Evolutionary conservation across 2,329 filamentous ascomycete species (phyloP).

Genomic region (Verruconis gallopava): DNA sequence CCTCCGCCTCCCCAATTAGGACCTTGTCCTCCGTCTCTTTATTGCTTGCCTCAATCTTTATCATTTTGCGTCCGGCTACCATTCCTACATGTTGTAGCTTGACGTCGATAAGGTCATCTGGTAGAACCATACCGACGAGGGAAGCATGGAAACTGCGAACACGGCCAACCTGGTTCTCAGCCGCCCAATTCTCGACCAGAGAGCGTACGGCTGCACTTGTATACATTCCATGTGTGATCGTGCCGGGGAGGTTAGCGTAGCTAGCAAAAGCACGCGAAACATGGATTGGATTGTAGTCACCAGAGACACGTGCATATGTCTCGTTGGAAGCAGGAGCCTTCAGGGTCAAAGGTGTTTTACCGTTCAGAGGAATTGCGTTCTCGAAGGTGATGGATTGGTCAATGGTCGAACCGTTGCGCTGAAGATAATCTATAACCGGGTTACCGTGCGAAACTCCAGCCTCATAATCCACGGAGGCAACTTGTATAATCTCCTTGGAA

Average conservation of each 20-base stretch:
- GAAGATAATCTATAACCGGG: conserved; percentile 89
- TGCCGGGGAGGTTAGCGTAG: conserved; percentile 90
- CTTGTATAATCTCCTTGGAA: conserved; percentile 93
- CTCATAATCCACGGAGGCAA: conserved; percentile 94
- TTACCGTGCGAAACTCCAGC: conserved; percentile 87
- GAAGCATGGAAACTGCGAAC: conserved; percentile 95
- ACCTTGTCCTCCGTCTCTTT: conserved; percentile 96
- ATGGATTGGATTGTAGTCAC: conserved; percentile 98
- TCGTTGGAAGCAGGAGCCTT: conserved; percentile 94
- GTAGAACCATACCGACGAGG: conserved; percentile 96
- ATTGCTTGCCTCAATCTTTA: conserved; percentile 95
- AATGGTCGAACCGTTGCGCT: conserved; percentile 80
- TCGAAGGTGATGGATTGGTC: conserved; percentile 97
- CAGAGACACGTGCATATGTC: conserved; percentile 93
- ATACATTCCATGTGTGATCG: conserved; percentile 99
- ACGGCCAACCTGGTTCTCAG: conserved; percentile 94
- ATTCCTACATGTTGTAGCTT: conserved; percentile 95
- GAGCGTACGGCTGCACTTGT: conserved; percentile 92
- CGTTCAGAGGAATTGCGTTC: conserved; percentile 89
- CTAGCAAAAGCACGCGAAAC: conserved; percentile 92
- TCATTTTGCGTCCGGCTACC: conserved; percentile 96
- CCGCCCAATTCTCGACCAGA: conserved; percentile 95
- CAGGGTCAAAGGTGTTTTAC: conserved; percentile 76
- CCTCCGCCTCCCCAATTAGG: conserved; percentile 84
- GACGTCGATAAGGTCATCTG: conserved; percentile 88